These are phyloP conservation scores for Lipomyces starkeyi DNA, from an alignment of 805 yeast genomes.

Conservation along the genomic window DNA sequence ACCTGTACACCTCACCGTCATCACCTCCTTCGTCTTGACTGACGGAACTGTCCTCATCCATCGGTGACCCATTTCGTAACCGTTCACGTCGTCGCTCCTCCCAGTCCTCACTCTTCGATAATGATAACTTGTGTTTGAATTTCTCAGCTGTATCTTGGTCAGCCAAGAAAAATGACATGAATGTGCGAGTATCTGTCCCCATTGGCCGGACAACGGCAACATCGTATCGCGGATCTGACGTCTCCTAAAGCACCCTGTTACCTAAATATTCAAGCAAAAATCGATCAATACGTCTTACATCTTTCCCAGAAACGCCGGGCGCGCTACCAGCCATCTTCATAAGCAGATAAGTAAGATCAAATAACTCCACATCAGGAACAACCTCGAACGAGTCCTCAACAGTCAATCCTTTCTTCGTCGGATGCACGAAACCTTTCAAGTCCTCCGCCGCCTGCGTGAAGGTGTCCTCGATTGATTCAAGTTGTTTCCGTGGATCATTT, in stretches of 20 bases:
- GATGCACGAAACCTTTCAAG: conserved; percentile 66
- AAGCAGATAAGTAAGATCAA: conserved; percentile 75
- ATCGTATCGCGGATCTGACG: conserved; percentile 44
- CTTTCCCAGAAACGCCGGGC: conserved; percentile 44
- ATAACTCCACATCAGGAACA: conserved; percentile 87
- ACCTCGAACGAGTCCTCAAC: conserved; percentile 82
- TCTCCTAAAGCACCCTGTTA: conserved; percentile 25
- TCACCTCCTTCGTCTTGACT: conserved; percentile 55
- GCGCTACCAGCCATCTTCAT: conserved; percentile 65
- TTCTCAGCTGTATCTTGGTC: conserved; percentile 52
- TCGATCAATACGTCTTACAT: conserved; percentile 56
- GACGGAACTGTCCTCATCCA: conserved; percentile 54
- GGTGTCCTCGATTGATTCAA: conserved; percentile 74
- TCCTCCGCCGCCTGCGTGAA: conserved; percentile 63
- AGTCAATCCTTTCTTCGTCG: conserved; percentile 70
- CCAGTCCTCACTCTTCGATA: conserved; percentile 21
- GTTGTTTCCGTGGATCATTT: conserved; percentile 64
- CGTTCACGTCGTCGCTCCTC: conserved; percentile 47
- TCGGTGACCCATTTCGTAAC: conserved; percentile 53
- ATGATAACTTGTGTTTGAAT: conserved; percentile 25
- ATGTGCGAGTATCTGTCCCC: conserved; percentile 70
- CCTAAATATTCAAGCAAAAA: conserved; percentile 35
- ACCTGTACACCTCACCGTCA: conserved; percentile 53
- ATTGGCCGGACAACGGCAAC: conserved; percentile 71
- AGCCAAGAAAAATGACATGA: conserved; percentile 74